phyloP scores from a whole-genome alignment of 495 filamentous ascomycete species.

The Penicillium robsamsonii region DNA sequence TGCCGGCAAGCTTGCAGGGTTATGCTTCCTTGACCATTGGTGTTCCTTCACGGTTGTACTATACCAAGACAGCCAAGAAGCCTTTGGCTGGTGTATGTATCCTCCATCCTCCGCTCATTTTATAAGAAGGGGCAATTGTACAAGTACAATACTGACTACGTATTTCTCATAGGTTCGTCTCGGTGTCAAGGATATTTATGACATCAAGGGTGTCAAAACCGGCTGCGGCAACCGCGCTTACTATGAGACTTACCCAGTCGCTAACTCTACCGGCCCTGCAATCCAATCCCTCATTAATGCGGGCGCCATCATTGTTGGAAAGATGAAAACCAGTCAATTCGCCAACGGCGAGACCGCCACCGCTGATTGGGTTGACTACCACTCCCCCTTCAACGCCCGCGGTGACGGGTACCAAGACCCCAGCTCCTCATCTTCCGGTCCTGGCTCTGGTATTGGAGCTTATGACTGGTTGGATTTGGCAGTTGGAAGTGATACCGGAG shows the following conservation, averaged over 20 bases:
- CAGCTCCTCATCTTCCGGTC: conserved; percentile 35
- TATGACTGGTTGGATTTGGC: conserved; percentile 44
- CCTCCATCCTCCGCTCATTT: background rate
- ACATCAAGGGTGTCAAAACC: background rate
- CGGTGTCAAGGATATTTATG: background rate
- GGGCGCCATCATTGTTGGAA: background rate
- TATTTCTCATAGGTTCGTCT: background rate
- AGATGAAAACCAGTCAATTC: background rate
- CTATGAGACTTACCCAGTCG: background rate
- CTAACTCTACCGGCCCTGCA: background rate
- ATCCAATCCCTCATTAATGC: background rate
- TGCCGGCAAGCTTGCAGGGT: background rate
- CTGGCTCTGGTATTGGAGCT: conserved; percentile 34
- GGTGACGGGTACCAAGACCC: conserved; percentile 45
- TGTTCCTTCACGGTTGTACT: background rate
- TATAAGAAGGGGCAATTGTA: background rate
- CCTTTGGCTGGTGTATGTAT: background rate
- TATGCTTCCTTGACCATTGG: background rate
- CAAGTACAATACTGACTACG: background rate
- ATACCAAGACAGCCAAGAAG: background rate
- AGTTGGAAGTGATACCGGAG: conserved; percentile 49
- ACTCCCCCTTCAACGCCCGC: conserved; percentile 42
- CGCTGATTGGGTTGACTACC: conserved; percentile 42
- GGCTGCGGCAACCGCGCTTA: background rate
- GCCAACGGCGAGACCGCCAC: conserved; percentile 9